Conservation (phyloP, 192 early-diverging fungal genomes). For the Coemansia sp. region DNA sequence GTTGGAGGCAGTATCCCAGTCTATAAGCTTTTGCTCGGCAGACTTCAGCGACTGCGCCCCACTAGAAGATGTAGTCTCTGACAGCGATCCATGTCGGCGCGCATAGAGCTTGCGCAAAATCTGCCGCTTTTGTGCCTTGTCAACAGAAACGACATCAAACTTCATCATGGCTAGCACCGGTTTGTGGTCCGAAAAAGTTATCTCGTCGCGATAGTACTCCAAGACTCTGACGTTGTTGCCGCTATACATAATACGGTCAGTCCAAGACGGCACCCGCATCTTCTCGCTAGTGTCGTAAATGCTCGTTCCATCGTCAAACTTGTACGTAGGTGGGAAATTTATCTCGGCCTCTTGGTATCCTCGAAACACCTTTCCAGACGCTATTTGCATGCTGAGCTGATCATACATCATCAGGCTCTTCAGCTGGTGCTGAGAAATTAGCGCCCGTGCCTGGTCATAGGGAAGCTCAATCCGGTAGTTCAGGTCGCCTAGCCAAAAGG, state of each 20-base stretch:
- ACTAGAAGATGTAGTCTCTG: not conserved
- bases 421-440: slow-evolving; percentile 49
- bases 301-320: slow-evolving; percentile 81
- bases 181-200: slow-evolving; percentile 51
- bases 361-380: slow-evolving; percentile 61
- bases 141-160: slow-evolving; percentile 44
- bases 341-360: slow-evolving; percentile 80
- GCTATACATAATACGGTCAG: slow-evolving; percentile 77
- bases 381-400: slow-evolving; percentile 63
- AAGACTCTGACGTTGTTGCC: slow-evolving; percentile 27
- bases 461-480: slow-evolving; percentile 83
- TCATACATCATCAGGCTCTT: slow-evolving; percentile 57
- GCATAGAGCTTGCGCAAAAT: slow-evolving; percentile 41
- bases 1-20: slow-evolving; percentile 15
- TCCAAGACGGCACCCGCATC: slow-evolving; percentile 92
- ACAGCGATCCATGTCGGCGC: slow-evolving; percentile 2
- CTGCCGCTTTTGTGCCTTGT: slow-evolving; percentile 35
- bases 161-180: slow-evolving; percentile 46
- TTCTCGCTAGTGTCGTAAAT: slow-evolving; percentile 94
- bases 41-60: not conserved
- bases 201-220: slow-evolving; percentile 49
- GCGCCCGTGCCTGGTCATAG: slow-evolving; percentile 62
- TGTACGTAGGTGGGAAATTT: slow-evolving; percentile 95
- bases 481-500: slow-evolving; percentile 88
- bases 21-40: slow-evolving; percentile 30